These are phyloP conservation scores for Obelidium mucronatum DNA, from an alignment of 192 early-diverging fungal species.

Conservation along the genomic window DNA sequence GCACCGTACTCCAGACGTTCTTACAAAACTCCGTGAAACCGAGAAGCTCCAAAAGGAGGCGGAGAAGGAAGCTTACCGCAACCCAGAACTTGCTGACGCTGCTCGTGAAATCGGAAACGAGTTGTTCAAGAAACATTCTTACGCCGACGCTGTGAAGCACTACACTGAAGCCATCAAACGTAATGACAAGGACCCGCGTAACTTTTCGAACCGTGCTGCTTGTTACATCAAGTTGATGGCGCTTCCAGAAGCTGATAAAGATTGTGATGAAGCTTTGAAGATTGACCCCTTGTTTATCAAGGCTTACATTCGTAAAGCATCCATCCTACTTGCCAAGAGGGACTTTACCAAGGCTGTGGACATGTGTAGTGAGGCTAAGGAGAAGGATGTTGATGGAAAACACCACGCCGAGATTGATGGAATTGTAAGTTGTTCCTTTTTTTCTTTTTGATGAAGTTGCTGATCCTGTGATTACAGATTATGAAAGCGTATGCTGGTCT, in stretches of 20 bases:
- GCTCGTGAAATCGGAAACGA: slow-evolving; percentile 94
- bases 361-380: slow-evolving; percentile 78
- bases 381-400: slow-evolving; percentile 84
- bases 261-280: slow-evolving; percentile 87
- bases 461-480: slow-evolving; percentile 42
- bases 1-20: slow-evolving; percentile 92
- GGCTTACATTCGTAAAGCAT: slow-evolving; percentile 96
- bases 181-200: slow-evolving; percentile 86
- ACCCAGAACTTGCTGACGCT: slow-evolving; percentile 82
- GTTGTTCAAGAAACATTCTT: slow-evolving; percentile 90
- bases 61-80: slow-evolving; percentile 87
- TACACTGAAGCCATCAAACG: slow-evolving; percentile 98
- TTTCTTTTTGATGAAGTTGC: background rate
- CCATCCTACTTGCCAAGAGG: slow-evolving; percentile 85
- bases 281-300: slow-evolving; percentile 90
- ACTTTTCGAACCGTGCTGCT: slow-evolving; percentile 96
- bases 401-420: slow-evolving; percentile 84
- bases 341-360: slow-evolving; percentile 88
- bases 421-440: slow-evolving; percentile 24
- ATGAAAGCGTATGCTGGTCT: slow-evolving; percentile 83
- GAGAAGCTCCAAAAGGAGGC: slow-evolving; percentile 82
- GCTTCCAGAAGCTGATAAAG: slow-evolving; percentile 91
- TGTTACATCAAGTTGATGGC: slow-evolving; percentile 96
- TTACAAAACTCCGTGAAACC: slow-evolving; percentile 84
- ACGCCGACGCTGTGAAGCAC: slow-evolving; percentile 83